Evolutionary conservation across 2,329 filamentous ascomycete species (phyloP).

Genomic region (Elsinoe necatrix): DNA sequence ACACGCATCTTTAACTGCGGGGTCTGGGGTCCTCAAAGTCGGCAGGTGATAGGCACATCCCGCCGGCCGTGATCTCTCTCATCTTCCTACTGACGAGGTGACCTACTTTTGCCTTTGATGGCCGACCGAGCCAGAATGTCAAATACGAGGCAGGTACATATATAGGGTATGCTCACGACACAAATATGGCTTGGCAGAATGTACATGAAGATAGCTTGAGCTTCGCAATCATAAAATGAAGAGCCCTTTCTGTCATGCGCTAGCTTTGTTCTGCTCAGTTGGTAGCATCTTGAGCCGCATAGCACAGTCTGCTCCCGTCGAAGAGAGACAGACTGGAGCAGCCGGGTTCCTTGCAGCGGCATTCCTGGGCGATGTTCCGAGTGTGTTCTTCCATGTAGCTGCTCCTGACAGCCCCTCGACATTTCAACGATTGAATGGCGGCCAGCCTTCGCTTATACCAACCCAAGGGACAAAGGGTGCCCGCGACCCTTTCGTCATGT

Average conservation of each 20-base stretch:
- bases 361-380: constrained; percentile 2
- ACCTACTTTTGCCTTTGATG: neutral
- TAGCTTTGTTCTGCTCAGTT: neutral
- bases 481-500: constrained; percentile 45
- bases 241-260: neutral
- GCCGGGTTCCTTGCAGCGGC: neutral
- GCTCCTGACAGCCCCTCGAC: constrained; percentile 22
- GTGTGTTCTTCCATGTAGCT: constrained; percentile 3
- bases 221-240: too few relatives aligned
- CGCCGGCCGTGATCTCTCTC: neutral
- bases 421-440: constrained; percentile 43
- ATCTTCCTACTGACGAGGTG: neutral
- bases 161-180: neutral
- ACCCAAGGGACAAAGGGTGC: constrained; percentile 46
- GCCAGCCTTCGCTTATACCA: constrained; percentile 42
- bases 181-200: too few relatives aligned
- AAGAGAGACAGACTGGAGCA: neutral
- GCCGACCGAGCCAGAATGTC: neutral
- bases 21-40: constrained; percentile 3
- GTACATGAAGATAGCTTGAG: too few relatives aligned
- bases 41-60: neutral
- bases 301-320: neutral
- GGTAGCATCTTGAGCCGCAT: neutral
- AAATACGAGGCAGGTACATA: neutral
- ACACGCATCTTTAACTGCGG: neutral